phyloP scores from a whole-genome alignment of 441 rosid species.

The Geranium incanum region DNA sequence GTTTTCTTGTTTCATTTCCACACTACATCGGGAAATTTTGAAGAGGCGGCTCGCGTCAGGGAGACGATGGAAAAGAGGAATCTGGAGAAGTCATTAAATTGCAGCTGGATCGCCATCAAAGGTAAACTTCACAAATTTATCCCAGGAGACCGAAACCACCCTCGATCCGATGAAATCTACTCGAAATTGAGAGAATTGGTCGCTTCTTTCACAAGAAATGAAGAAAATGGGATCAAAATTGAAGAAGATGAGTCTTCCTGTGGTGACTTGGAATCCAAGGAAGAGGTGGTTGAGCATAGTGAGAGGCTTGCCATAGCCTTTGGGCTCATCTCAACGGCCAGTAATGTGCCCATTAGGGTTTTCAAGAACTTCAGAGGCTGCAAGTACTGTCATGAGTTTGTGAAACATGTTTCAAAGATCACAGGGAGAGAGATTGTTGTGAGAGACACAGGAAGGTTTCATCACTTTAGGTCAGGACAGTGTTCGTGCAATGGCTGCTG shows the following conservation, averaged over 20 bases:
- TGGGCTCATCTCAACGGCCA: constrained; percentile 39
- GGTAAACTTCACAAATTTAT: constrained; percentile 48
- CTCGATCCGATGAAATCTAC: constrained; percentile 40
- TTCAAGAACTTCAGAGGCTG: constrained; percentile 60
- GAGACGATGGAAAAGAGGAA: constrained; percentile 43
- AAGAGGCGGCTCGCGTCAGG: constrained; percentile 46
- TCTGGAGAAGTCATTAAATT: constrained; percentile 47
- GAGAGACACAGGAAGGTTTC: constrained; percentile 52
- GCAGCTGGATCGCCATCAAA: constrained; percentile 50
- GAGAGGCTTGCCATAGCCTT: constrained; percentile 60
- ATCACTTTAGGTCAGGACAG: constrained; percentile 45
- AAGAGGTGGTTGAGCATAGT: constrained; percentile 47
- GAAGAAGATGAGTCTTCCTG: constrained; percentile 28
- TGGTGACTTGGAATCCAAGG: constrained; percentile 16
- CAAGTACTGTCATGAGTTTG: constrained; percentile 54
- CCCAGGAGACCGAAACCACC: constrained; percentile 56
- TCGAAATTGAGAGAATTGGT: constrained; percentile 42
- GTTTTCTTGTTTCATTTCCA: constrained; percentile 48
- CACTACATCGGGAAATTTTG: constrained; percentile 40
- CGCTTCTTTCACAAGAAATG: constrained; percentile 15
- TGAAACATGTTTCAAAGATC: constrained; percentile 41
- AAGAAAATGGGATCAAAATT: constrained; percentile 20
- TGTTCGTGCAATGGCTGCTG: constrained; percentile 63
- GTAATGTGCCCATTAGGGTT: constrained; percentile 33
- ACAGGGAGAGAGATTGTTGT: constrained; percentile 38